Conservation (phyloP, 2,329 filamentous ascomycete genomes). For the Colletotrichum zoysiae region DNA sequence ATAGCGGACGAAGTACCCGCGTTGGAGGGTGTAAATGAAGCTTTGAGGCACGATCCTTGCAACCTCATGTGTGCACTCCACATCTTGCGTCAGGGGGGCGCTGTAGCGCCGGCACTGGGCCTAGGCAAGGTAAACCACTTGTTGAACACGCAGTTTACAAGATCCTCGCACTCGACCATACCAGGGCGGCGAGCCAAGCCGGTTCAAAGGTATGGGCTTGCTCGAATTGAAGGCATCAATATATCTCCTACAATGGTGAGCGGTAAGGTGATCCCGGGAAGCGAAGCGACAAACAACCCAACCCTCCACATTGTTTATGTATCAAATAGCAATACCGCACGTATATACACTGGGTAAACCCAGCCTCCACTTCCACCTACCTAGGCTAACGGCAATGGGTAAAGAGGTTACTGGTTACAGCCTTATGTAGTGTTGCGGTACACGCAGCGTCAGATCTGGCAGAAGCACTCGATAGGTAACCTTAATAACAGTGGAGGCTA, state of each 20-base stretch:
- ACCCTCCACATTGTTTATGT: not conserved
- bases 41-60: constrained; percentile 22
- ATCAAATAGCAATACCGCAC: not conserved
- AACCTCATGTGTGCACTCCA: constrained; percentile 4
- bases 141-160: not conserved
- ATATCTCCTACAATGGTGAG: not conserved
- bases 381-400: no score
- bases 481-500: no score
- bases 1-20: constrained; percentile 11
- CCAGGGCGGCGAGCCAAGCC: not conserved
- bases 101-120: not conserved
- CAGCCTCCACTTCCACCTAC: no score
- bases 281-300: not conserved
- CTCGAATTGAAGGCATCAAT: not conserved
- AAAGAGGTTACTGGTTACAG: no score
- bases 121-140: not conserved
- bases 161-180: not conserved
- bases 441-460: no score
- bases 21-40: constrained; percentile 29
- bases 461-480: no score
- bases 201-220: not conserved
- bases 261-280: not conserved
- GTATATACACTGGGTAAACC: no score
- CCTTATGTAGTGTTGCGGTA: no score
- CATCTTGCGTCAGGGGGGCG: constrained; percentile 10